Conservation (phyloP, 768 basidiomycete species). For the Tulasnella sp. region DNA sequence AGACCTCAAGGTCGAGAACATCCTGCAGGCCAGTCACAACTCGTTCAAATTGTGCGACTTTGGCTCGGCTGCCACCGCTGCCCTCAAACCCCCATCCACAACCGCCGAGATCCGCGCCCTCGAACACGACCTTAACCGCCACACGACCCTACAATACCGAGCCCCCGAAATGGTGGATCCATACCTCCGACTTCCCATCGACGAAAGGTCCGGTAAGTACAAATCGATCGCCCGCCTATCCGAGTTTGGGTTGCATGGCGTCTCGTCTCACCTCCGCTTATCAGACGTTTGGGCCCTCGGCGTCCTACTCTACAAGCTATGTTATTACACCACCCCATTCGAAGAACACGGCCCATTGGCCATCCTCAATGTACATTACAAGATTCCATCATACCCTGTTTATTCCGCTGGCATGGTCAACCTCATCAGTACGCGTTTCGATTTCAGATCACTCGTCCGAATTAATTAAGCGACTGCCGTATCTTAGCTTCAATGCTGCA, state of each 20-base stretch:
- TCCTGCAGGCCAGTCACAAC: slow-evolving; percentile 72
- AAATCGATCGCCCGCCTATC: neutral
- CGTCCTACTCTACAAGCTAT: slow-evolving; percentile 92
- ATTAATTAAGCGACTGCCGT: neutral
- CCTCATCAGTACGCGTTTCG: slow-evolving; percentile 50
- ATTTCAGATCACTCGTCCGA: neutral
- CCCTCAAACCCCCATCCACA: slow-evolving; percentile 55
- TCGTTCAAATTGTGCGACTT: slow-evolving; percentile 97
- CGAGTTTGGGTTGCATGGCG: neutral
- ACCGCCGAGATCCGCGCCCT: slow-evolving; percentile 75
- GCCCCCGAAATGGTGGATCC: slow-evolving; percentile 99
- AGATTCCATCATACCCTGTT: slow-evolving; percentile 74
- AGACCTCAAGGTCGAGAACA: slow-evolving; percentile 98
- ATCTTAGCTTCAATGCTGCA: slow-evolving; percentile 74
- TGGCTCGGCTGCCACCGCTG: slow-evolving; percentile 75
- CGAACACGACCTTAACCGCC: slow-evolving; percentile 83
- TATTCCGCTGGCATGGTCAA: slow-evolving; percentile 75
- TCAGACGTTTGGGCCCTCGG: slow-evolving; percentile 93
- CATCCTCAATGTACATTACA: slow-evolving; percentile 93
- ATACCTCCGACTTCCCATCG: slow-evolving; percentile 66
- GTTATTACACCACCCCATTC: slow-evolving; percentile 98
- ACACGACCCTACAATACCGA: slow-evolving; percentile 93
- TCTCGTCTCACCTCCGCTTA: slow-evolving; percentile 8
- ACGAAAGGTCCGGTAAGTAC: slow-evolving; percentile 58
- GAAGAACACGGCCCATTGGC: slow-evolving; percentile 96